These are phyloP conservation scores for Borovskyia barvae DNA, from an alignment of 208 protist genomes.

Conservation along the genomic window DNA sequence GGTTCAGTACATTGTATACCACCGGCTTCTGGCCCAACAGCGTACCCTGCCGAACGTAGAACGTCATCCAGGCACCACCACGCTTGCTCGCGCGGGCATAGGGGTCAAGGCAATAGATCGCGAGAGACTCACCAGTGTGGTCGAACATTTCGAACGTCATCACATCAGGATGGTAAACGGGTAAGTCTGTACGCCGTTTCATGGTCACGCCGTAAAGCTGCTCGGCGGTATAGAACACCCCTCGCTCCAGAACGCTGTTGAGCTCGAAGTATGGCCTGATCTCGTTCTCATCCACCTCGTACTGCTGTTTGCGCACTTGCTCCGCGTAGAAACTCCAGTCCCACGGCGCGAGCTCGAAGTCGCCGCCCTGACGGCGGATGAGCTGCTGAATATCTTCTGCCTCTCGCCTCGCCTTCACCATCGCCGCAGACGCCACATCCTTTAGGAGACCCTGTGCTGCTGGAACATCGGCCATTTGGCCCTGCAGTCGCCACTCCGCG, in stretches of 20 bases:
- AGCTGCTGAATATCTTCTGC: slow-evolving; percentile 28
- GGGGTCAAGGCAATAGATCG: slow-evolving; percentile 45
- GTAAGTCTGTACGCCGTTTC: slow-evolving; percentile 36
- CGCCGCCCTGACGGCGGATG: slow-evolving; percentile 21
- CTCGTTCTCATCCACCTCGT: slow-evolving; percentile 48
- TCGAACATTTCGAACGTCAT: slow-evolving; percentile 41
- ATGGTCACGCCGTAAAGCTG: slow-evolving; percentile 54
- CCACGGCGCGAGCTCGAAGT: slow-evolving; percentile 41
- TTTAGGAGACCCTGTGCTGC: slow-evolving; percentile 27
- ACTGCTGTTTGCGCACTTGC: slow-evolving; percentile 38
- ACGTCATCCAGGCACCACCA: slow-evolving; percentile 62
- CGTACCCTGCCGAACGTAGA: slow-evolving; percentile 29
- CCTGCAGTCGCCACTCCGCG: slow-evolving; percentile 40
- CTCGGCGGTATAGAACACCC: slow-evolving; percentile 53
- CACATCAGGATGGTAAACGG: slow-evolving; percentile 48
- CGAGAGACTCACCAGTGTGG: slow-evolving; percentile 21
- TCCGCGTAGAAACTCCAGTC: slow-evolving; percentile 57
- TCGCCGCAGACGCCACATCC: slow-evolving; percentile 10
- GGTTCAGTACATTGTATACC: slow-evolving; percentile 52
- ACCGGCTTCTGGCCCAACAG: slow-evolving; percentile 42
- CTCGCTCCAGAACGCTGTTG: slow-evolving; percentile 42
- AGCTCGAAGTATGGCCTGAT: slow-evolving; percentile 58
- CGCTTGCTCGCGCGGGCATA: slow-evolving; percentile 49
- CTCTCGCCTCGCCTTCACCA: slow-evolving; percentile 19
- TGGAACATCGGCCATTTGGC: slow-evolving; percentile 43